Evolutionary conservation across 2,329 filamentous ascomycete genomes (phyloP).

Genomic region (Hypoxylon sp.): DNA sequence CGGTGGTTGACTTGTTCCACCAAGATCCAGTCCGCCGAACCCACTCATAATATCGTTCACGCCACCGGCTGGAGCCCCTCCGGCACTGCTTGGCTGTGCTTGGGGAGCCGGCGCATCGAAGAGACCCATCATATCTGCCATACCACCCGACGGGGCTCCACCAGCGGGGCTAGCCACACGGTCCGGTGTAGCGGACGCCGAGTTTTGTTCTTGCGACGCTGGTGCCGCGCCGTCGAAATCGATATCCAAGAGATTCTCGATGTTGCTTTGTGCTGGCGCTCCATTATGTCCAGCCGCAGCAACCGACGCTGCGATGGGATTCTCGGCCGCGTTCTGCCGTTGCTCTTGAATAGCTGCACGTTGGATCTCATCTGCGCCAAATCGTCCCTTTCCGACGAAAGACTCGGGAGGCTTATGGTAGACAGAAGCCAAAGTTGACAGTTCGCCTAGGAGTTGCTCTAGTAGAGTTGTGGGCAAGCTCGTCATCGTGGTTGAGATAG

Average conservation of each 20-base stretch:
- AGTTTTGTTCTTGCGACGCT: conserved; percentile 75
- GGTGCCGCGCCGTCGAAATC: conserved; percentile 94
- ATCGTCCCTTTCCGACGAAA: conserved; percentile 96
- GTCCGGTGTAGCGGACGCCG: conserved; percentile 69
- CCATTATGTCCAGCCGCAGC: conserved; percentile 72
- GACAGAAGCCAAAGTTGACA: conserved; percentile 94
- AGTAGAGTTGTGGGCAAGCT: conserved; percentile 84
- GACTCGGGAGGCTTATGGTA: conserved; percentile 98
- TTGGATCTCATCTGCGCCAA: conserved; percentile 93
- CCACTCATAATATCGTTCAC: conserved; percentile 86
- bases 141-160: conserved; percentile 54
- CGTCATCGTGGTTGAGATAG: conserved; percentile 93
- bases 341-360: conserved; percentile 96
- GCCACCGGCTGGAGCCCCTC: conserved; percentile 45
- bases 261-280: conserved; percentile 71
- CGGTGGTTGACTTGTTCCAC: conserved; percentile 69
- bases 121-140: conserved; percentile 73
- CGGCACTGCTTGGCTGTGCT: conserved; percentile 53
- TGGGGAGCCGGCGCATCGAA: conserved; percentile 70
- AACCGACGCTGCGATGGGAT: conserved; percentile 88
- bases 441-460: conserved; percentile 87
- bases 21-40: conserved; percentile 82
- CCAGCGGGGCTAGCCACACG: conserved; percentile 70
- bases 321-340: conserved; percentile 88
- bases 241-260: conserved; percentile 95